A percentile compares a stretch with the other conserved stretches of the same genome.
These are phyloP conservation scores for Aspergillus persii DNA, from an alignment of 2,329 filamentous ascomycete species.

Conservation along the genomic window DNA sequence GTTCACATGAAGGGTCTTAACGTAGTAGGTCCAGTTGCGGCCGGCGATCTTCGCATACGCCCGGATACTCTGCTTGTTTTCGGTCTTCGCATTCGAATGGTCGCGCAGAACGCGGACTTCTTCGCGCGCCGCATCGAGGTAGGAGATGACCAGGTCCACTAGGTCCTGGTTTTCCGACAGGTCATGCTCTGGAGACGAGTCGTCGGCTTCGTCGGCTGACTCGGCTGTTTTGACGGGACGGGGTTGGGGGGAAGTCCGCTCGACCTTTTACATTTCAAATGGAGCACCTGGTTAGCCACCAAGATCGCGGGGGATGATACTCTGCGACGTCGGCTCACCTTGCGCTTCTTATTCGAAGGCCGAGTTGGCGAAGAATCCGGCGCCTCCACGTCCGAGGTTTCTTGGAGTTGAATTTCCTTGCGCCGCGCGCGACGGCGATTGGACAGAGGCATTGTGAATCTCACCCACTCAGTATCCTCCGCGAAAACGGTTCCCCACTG, in stretches of 20 bases:
- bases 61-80: constrained; percentile 47
- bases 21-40: constrained; percentile 53
- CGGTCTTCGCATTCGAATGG: constrained; percentile 46
- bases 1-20: constrained; percentile 48
- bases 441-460: constrained; percentile 39
- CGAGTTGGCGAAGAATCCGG: constrained; percentile 49
- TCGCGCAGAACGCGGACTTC: constrained; percentile 45
- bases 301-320: neutral
- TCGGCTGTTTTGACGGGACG: constrained; percentile 36
- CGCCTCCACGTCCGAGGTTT: constrained; percentile 45
- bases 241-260: constrained; percentile 32
- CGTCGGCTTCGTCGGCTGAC: constrained; percentile 41
- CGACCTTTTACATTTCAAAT: constrained; percentile 28
- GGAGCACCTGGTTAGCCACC: neutral
- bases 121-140: constrained; percentile 43
- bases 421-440: constrained; percentile 46
- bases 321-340: constrained; percentile 31
- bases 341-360: constrained; percentile 49
- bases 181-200: constrained; percentile 43
- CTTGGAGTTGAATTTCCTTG: constrained; percentile 45
- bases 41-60: constrained; percentile 53
- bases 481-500: neutral
- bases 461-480: neutral
- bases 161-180: constrained; percentile 43
- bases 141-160: constrained; percentile 49